These are phyloP conservation scores for Globisporangium alternatum DNA, from an alignment of 352 stramenopile species.

Conservation along the genomic window DNA sequence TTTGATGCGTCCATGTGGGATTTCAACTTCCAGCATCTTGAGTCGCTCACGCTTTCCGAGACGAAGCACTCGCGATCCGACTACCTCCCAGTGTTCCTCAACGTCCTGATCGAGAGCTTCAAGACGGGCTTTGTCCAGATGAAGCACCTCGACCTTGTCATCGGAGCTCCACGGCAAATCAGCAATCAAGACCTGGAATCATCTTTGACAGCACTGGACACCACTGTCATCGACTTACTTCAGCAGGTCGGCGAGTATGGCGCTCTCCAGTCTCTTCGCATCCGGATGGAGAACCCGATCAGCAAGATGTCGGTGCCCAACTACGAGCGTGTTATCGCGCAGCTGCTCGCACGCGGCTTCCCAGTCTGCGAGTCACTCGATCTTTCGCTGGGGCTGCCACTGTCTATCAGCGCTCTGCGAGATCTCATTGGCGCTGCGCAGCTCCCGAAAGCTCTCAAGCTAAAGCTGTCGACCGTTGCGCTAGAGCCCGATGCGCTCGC, in stretches of 20 bases:
- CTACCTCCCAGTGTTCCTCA: constrained; percentile 36
- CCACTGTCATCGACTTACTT: constrained; percentile 20
- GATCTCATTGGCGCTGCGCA: constrained; percentile 19
- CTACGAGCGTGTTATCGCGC: constrained; percentile 23
- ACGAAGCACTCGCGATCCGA: constrained; percentile 30
- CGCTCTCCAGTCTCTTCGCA: constrained; percentile 17
- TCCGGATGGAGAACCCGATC: constrained; percentile 21
- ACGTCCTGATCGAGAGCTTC: constrained; percentile 41
- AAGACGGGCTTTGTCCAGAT: constrained; percentile 49
- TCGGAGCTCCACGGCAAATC: background rate
- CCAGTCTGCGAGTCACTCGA: constrained; percentile 40
- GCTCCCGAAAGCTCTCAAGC: constrained; percentile 19
- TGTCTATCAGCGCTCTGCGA: constrained; percentile 19
- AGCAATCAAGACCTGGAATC: background rate
- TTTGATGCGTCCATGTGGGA: constrained; percentile 32
- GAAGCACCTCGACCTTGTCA: constrained; percentile 42
- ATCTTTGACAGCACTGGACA: constrained; percentile 14
- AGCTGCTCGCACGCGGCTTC: constrained; percentile 43
- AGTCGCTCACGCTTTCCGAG: constrained; percentile 35
- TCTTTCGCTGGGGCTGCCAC: constrained; percentile 25
- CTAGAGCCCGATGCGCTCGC: background rate
- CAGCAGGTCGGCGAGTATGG: constrained; percentile 28
- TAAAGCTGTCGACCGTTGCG: constrained; percentile 26
- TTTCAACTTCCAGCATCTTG: constrained; percentile 43
- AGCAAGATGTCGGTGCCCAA: constrained; percentile 1